Evolutionary conservation across 2,329 filamentous ascomycete species (phyloP).

Genomic region (Sclerotiophoma versabilis): DNA sequence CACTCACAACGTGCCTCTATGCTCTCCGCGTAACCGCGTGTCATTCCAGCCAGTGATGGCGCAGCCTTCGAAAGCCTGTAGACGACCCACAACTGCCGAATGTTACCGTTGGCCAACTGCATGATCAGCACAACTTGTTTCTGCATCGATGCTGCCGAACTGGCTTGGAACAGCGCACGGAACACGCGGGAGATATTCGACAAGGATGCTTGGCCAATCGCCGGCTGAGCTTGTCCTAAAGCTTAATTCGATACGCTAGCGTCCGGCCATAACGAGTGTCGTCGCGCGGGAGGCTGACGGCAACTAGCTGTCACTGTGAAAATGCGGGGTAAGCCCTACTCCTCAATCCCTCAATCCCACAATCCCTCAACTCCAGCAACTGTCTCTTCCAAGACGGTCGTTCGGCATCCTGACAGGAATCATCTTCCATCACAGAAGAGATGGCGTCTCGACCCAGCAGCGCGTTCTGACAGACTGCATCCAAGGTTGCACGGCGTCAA

Average conservation of each 20-base stretch:
- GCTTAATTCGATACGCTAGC: slow-evolving; percentile 33
- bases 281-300: slow-evolving; percentile 33
- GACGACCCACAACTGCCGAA: slow-evolving; percentile 6
- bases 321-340: slow-evolving; percentile 32
- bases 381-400: background rate
- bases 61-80: background rate
- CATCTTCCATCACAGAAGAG: background rate
- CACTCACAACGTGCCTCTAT: background rate
- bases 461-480: background rate
- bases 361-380: background rate
- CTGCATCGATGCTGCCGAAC: slow-evolving; percentile 10
- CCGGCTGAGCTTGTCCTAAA: slow-evolving; percentile 32
- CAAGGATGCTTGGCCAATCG: slow-evolving; percentile 37
- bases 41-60: background rate
- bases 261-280: slow-evolving; percentile 15
- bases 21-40: background rate
- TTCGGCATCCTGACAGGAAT: background rate
- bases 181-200: slow-evolving; percentile 27
- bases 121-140: slow-evolving; percentile 18
- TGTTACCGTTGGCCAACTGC: background rate
- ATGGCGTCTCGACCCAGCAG: background rate
- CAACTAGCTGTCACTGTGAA: slow-evolving; percentile 26
- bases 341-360: background rate
- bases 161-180: slow-evolving; percentile 17
- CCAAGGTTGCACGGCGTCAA: background rate